A percentile compares a stretch with the other conserved stretches of the same genome.
Evolutionary conservation across 345 rosid genomes (phyloP).

Genomic region (Populus deltoides): DNA sequence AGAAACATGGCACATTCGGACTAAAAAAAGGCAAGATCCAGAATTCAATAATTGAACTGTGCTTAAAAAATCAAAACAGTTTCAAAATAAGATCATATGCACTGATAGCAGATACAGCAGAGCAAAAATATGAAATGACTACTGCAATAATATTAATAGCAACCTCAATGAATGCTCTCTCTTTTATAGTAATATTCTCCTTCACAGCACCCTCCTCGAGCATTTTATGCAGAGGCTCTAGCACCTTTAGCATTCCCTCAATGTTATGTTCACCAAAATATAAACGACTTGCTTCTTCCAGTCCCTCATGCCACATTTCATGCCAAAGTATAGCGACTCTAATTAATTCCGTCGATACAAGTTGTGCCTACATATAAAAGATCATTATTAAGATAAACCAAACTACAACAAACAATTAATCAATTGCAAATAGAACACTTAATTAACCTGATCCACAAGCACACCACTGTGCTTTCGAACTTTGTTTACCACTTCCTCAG

Average conservation of each 20-base stretch:
- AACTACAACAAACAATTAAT: slow-evolving; percentile 1
- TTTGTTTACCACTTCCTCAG: slow-evolving; percentile 95
- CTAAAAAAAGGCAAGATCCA: not conserved
- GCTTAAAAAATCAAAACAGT: not conserved
- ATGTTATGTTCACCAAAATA: slow-evolving; percentile 95
- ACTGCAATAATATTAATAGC: not conserved
- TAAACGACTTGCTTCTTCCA: slow-evolving; percentile 99
- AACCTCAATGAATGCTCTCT: slow-evolving; percentile 96
- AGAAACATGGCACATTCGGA: not conserved
- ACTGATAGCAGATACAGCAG: not conserved
- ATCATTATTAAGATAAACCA: slow-evolving; percentile 3
- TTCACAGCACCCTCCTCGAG: slow-evolving; percentile 82
- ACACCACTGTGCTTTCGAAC: slow-evolving; percentile 92
- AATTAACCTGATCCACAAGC: slow-evolving; percentile 85
- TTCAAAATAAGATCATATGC: not conserved
- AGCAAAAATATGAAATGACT: not conserved
- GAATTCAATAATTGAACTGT: not conserved
- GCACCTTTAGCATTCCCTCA: slow-evolving; percentile 92
- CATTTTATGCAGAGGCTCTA: slow-evolving; percentile 91
- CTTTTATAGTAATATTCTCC: slow-evolving; percentile 71
- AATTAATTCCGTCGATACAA: slow-evolving; percentile 86
- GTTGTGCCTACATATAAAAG: slow-evolving; percentile 65
- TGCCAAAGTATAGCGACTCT: slow-evolving; percentile 99
- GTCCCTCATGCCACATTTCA: slow-evolving; percentile 93
- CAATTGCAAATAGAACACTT: slow-evolving; percentile 4